Conservation (phyloP, 2,329 filamentous ascomycete species). For the Ophioceras dolichostomum region DNA sequence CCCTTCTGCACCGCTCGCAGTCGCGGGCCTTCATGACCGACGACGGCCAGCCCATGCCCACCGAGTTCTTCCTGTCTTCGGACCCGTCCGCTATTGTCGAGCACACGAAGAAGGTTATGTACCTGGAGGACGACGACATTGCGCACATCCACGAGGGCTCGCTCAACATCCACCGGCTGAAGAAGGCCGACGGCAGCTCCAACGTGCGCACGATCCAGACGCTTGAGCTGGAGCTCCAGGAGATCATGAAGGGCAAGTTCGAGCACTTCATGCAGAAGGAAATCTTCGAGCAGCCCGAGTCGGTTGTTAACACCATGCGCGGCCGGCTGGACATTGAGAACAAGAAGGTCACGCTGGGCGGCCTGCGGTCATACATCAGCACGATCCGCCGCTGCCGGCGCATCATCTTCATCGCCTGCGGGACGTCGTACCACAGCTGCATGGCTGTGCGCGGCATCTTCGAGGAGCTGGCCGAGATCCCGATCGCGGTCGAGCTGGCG, state of each 20-base stretch:
- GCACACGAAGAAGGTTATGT: constrained; percentile 99
- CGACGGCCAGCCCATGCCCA: constrained; percentile 93
- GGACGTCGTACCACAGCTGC: constrained; percentile 97
- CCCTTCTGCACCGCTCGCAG: constrained; percentile 93
- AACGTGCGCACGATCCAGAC: constrained; percentile 98
- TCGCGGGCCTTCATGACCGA: constrained; percentile 98
- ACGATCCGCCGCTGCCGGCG: constrained; percentile 94
- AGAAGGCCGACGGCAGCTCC: constrained; percentile 91
- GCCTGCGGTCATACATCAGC: constrained; percentile 87
- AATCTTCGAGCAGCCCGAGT: constrained; percentile 99
- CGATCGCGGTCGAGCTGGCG: constrained; percentile 90
- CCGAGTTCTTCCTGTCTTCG: constrained; percentile 98
- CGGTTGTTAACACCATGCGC: constrained; percentile 99
- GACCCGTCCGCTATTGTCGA: constrained; percentile 97
- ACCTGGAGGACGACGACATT: constrained; percentile 99
- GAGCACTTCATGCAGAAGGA: constrained; percentile 99
- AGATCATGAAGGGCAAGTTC: constrained; percentile 99
- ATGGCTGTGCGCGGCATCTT: constrained; percentile 98
- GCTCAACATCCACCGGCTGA: constrained; percentile 95
- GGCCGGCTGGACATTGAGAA: constrained; percentile 89
- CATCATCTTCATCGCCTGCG: constrained; percentile 98
- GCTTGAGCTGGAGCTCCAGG: constrained; percentile 94
- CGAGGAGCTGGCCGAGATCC: constrained; percentile 95
- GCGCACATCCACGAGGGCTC: constrained; percentile 98
- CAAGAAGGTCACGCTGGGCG: constrained; percentile 91